These are phyloP conservation scores for Paspalum notatum DNA, from an alignment of 176 grass and related monocot genomes.

Conservation along the genomic window DNA sequence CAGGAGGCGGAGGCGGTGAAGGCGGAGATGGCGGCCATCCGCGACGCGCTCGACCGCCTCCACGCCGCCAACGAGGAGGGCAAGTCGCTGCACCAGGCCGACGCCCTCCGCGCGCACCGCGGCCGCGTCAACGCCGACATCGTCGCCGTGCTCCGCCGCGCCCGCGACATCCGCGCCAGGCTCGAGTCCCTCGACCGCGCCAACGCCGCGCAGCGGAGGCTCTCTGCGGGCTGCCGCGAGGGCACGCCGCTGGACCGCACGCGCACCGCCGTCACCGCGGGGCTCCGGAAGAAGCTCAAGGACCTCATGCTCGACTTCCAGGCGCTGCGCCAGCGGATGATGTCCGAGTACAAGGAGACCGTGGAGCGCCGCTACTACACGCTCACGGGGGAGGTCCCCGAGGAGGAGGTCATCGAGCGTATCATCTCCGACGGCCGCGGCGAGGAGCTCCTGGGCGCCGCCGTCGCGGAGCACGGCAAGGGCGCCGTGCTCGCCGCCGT, in stretches of 20 bases:
- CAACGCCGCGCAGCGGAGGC: slow-evolving; percentile 70
- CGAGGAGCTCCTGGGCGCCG: slow-evolving; percentile 79
- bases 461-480: slow-evolving; percentile 77
- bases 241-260: slow-evolving; percentile 92
- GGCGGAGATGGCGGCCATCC: slow-evolving; percentile 88
- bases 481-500: slow-evolving; percentile 72
- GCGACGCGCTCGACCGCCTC: slow-evolving; percentile 69
- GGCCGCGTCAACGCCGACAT: slow-evolving; percentile 83
- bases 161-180: slow-evolving; percentile 66
- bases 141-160: slow-evolving; percentile 59
- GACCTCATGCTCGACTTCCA: slow-evolving; percentile 99
- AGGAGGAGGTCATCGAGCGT: slow-evolving; percentile 86
- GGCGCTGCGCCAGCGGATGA: slow-evolving; percentile 82
- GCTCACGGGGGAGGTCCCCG: slow-evolving; percentile 83
- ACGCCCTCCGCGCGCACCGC: slow-evolving; percentile 72
- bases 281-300: slow-evolving; percentile 82
- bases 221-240: slow-evolving; percentile 70
- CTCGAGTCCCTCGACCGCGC: slow-evolving; percentile 83
- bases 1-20: slow-evolving; percentile 76
- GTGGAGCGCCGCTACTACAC: slow-evolving; percentile 93
- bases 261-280: slow-evolving; percentile 79
- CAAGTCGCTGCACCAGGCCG: slow-evolving; percentile 74
- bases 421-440: slow-evolving; percentile 86
- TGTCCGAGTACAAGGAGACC: slow-evolving; percentile 92
- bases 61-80: slow-evolving; percentile 90